These are phyloP conservation scores for Pilasporangium apinafurcum DNA, from an alignment of 352 stramenopile genomes.

Conservation along the genomic window DNA sequence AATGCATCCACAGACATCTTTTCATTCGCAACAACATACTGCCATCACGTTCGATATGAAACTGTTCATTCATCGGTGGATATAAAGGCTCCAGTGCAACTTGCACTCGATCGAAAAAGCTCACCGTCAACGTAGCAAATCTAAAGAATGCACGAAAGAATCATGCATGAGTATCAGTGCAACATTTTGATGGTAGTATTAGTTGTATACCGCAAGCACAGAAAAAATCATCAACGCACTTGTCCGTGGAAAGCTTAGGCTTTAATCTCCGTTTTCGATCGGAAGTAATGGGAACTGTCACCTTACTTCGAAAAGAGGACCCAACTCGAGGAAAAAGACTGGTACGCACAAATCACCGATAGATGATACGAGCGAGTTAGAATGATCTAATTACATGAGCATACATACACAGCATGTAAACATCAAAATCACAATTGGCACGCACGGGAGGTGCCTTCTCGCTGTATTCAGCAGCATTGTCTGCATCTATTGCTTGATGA, in stretches of 20 bases:
- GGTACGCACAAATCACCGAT: too few species aligned
- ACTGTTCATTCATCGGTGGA: slow-evolving; percentile 54
- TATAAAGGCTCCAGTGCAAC: slow-evolving; percentile 46
- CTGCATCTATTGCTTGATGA: too few species aligned
- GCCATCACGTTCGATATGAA: slow-evolving; percentile 35
- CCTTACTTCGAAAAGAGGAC: slow-evolving; percentile 23
- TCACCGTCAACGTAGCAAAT: slow-evolving; percentile 34
- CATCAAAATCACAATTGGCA: too few species aligned
- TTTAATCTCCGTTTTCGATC: slow-evolving; percentile 28
- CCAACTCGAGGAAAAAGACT: too few species aligned
- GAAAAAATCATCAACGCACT: slow-evolving; percentile 15
- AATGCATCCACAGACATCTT: neutral
- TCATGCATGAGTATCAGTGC: too few species aligned
- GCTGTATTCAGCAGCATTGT: too few species aligned
- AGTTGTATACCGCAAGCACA: neutral
- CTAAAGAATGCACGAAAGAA: slow-evolving; percentile 15
- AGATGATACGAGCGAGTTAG: too few species aligned
- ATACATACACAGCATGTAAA: too few species aligned
- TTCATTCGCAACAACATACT: slow-evolving; percentile 9
- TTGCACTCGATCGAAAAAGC: slow-evolving; percentile 67
- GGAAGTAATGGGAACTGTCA: slow-evolving; percentile 25
- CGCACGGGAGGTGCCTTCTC: too few species aligned
- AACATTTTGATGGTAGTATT: too few species aligned
- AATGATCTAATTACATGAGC: too few species aligned
- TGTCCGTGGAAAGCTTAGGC: slow-evolving; percentile 45